Base-by-base conservation (phyloP, 2,329 filamentous ascomycete species). In the Colletotrichum sp. region DNA sequence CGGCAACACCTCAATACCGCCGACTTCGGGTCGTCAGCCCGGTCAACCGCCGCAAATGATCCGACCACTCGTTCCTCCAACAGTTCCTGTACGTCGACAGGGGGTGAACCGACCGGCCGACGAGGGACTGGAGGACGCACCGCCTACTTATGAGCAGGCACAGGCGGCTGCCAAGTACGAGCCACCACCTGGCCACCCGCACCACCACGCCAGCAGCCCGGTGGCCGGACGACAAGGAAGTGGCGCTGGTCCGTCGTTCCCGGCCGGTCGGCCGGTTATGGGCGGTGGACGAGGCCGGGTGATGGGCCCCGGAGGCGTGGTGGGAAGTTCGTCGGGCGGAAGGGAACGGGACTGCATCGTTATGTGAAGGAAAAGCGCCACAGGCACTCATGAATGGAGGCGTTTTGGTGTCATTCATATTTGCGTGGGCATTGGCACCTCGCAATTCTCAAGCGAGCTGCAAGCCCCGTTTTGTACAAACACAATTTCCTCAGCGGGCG, bases 111-210 rank as follows among this genome's bases (percentile, higher is more conserved):
- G 87, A 2, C 78, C 82, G 4, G 79, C 82, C 0, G 87, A 88
- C 6, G 84, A 84, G 9, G 84, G 80, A 7, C 81, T 83, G 4
- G 89, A 90, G 5, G 89, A 91, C 34, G 89, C 89, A 7, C 90
- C 90, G 57, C 90, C 90, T 2, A 88, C 89, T 13, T 92, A 92
- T 78, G 90, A 92, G 81, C 89, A 92, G 80, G 89, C 90, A 6
- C 86, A 89, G 21, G 87, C 88, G 71, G 85, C 88, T 67, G 83
- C 85, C 10, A 86, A 88, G 5, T 92, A 91, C 76, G 83, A 87
- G 12, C 90, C 90, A 26, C 89, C 89, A 0, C 80, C 84, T 5
- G 90, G 89, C 21, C 87, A 91, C 67, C 89, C 88, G 0, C 88
- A 82, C 55, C 88, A 91, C 77, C 84, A 87, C 10, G 81, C 81